Conservation (phyloP, 1,284 basidiomycete genomes). For the Pisolithus thermaeus region DNA sequence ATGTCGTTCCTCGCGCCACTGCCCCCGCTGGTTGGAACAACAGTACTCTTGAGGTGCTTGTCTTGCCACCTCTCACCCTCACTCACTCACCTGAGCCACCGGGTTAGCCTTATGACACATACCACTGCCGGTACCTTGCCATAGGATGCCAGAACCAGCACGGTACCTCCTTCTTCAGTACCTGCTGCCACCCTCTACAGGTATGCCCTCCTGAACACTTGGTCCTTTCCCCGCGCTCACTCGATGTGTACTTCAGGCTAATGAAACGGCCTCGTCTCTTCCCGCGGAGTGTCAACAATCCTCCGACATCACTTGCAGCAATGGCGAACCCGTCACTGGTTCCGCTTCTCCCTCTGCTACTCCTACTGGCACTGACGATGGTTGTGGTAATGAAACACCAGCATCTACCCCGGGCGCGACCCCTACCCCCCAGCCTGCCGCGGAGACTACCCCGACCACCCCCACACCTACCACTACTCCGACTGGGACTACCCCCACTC, state of each 20-base stretch:
- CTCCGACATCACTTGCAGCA: conserved; percentile 2
- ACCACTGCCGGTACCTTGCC: conserved; percentile 61
- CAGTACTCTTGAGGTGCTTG: conserved; percentile 36
- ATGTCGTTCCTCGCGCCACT: conserved; percentile 42
- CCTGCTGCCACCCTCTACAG: conserved; percentile 51
- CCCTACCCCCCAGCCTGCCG: conserved; percentile 5
- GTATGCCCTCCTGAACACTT: conserved; percentile 23
- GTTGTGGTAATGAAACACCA: conserved; percentile 8
- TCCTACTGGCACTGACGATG: conserved; percentile 5
- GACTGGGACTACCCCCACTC: conserved; percentile 6
- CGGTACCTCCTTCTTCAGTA: conserved; percentile 59
- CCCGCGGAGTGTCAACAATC: conserved; percentile 43
- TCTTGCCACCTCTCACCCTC: conserved; percentile 4
- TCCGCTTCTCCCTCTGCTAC: conserved; percentile 17
- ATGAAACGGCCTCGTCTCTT: conserved; percentile 43
- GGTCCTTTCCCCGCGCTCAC: not conserved
- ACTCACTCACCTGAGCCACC: not conserved
- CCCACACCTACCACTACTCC: conserved; percentile 20
- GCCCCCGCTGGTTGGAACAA: conserved; percentile 41
- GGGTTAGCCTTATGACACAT: conserved; percentile 48
- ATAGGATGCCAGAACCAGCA: conserved; percentile 57
- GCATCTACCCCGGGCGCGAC: not conserved
- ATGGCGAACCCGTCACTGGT: conserved; percentile 22
- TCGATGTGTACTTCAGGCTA: conserved; percentile 30
- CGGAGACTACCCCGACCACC: conserved; percentile 2